phyloP scores from a whole-genome alignment of 164 flowering plant genomes.

The Annona squamosa region DNA sequence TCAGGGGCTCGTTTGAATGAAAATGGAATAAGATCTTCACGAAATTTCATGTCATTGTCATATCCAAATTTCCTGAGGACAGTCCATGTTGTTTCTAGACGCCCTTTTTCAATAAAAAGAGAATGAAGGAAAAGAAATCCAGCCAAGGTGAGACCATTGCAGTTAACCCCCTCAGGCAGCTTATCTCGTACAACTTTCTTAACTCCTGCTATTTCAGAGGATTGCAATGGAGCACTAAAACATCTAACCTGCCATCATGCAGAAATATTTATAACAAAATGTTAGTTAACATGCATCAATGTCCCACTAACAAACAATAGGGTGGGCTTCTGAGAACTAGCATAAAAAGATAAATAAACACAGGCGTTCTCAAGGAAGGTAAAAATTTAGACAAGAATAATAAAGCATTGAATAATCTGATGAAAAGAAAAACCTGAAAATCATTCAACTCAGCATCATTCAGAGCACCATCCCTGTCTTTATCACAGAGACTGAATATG shows the following conservation, averaged over 20 bases:
- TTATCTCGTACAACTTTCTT: conserved; percentile 94
- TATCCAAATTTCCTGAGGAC: conserved; percentile 95
- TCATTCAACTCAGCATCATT: conserved; percentile 68
- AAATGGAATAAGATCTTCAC: conserved; percentile 63
- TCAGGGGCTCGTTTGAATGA: conserved; percentile 62
- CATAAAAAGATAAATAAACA: not conserved
- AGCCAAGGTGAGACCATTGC: conserved; percentile 78
- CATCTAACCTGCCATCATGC: conserved; percentile 67
- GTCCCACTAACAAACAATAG: not conserved
- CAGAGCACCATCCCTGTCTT: conserved; percentile 63
- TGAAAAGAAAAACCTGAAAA: conserved; percentile 59
- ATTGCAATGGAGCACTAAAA: conserved; percentile 92
- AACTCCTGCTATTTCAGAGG: conserved; percentile 83
- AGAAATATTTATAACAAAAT: conserved; percentile 5
- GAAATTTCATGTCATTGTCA: conserved; percentile 75
- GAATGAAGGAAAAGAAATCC: conserved; percentile 97
- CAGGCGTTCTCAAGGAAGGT: not conserved
- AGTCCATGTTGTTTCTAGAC: conserved; percentile 98
- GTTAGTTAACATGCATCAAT: not conserved
- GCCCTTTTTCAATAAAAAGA: conserved; percentile 91
- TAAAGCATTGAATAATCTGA: not conserved
- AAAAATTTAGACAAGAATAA: not conserved
- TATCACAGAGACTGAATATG: conserved; percentile 71
- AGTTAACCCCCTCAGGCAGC: conserved; percentile 82
- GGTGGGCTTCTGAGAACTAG: conserved; percentile 1